Percentiles rank a stretch among this genome's conserved stretches.
Evolutionary conservation across 1,284 basidiomycete genomes (phyloP).

Genomic region (Marasmius oreades): DNA sequence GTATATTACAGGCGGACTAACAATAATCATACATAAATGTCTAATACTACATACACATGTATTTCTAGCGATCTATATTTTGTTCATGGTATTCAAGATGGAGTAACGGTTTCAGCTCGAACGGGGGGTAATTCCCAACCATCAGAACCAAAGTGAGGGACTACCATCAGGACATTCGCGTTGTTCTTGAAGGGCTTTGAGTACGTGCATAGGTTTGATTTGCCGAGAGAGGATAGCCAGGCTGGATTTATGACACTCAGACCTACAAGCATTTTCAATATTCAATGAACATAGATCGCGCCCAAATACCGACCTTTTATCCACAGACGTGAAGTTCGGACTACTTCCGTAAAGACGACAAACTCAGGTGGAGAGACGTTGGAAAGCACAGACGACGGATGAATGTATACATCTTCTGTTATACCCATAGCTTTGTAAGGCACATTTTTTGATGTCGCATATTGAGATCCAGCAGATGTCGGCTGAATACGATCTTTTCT

Average conservation of each 20-base stretch:
- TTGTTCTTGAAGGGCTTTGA: conserved; percentile 81
- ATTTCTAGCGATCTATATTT: conserved; percentile 4
- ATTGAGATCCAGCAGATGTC: conserved; percentile 61
- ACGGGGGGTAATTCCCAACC: conserved; percentile 85
- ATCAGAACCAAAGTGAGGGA: conserved; percentile 80
- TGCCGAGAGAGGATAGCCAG: conserved; percentile 86
- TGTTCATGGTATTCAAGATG: conserved; percentile 5
- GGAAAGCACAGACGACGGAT: conserved; percentile 83
- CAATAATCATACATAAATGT: conserved; percentile 6
- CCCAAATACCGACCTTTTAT: conserved; percentile 67
- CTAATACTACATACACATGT: conserved; percentile 1
- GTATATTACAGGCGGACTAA: conserved; percentile 4
- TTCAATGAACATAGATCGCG: conserved; percentile 14
- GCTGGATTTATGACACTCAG: conserved; percentile 84
- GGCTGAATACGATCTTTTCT: conserved; percentile 81
- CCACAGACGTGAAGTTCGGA: conserved; percentile 73
- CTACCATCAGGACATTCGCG: conserved; percentile 61
- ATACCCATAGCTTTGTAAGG: conserved; percentile 85
- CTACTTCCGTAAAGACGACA: conserved; percentile 81
- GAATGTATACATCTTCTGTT: conserved; percentile 87
- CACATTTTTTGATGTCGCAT: conserved; percentile 74
- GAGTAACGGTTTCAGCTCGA: conserved; percentile 34
- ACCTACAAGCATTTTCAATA: conserved; percentile 38
- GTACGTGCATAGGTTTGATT: conserved; percentile 79
- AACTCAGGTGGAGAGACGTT: conserved; percentile 80